A percentile compares a stretch with the other conserved stretches of the same genome.
Conservation (phyloP, 2,329 filamentous ascomycete genomes). For the Fusarium sp. region DNA sequence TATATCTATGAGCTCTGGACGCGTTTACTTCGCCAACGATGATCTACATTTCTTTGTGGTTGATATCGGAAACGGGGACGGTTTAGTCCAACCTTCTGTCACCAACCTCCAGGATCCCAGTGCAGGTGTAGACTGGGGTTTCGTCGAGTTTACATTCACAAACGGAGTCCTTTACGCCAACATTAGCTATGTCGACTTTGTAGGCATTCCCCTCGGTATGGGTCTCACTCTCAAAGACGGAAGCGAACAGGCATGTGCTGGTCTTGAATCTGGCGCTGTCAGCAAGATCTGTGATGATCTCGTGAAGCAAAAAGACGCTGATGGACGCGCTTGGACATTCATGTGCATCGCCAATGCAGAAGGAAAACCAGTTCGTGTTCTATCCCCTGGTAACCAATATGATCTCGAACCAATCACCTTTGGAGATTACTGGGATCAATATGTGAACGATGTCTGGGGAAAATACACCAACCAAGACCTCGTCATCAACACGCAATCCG, state of each 20-base stretch:
- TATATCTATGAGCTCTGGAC: constrained; percentile 56
- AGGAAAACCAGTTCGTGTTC: constrained; percentile 58
- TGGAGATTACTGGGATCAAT: constrained; percentile 57
- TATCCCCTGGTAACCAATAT: constrained; percentile 59
- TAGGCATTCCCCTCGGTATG: constrained; percentile 65
- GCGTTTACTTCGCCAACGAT: constrained; percentile 61
- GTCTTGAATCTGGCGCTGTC: constrained; percentile 55
- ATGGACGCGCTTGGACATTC: constrained; percentile 59
- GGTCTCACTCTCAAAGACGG: constrained; percentile 54
- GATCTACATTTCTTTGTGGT: constrained; percentile 59
- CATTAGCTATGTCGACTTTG: constrained; percentile 65
- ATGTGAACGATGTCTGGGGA: constrained; percentile 62
- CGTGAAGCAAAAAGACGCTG: constrained; percentile 51
- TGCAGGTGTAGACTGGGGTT: constrained; percentile 61
- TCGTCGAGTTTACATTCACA: constrained; percentile 62
- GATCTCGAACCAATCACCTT: constrained; percentile 53
- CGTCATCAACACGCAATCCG: constrained; percentile 59
- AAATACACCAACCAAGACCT: constrained; percentile 55
- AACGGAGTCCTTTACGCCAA: constrained; percentile 59
- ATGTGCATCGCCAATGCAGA: constrained; percentile 56
- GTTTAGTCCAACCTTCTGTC: constrained; percentile 63
- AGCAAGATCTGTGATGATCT: constrained; percentile 57
- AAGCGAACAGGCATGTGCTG: constrained; percentile 54
- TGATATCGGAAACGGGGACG: constrained; percentile 47
- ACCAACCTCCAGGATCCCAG: constrained; percentile 59